phyloP scores from a whole-genome alignment of 2,329 filamentous ascomycete species.

The Apiospora hydei region DNA sequence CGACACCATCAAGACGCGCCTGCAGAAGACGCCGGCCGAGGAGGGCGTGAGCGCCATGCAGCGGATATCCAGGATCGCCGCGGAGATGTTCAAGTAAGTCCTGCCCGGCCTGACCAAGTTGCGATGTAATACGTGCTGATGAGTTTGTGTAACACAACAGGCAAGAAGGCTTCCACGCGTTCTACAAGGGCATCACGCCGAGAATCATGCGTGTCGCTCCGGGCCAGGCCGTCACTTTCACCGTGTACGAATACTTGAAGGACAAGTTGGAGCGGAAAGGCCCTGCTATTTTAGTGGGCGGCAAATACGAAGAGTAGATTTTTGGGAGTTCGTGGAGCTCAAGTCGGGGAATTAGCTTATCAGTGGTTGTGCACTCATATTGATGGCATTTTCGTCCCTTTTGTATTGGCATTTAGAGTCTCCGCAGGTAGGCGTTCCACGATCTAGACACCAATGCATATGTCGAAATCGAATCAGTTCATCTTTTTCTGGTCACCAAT shows the following conservation, averaged over 20 bases:
- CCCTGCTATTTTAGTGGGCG: slow-evolving; percentile 64
- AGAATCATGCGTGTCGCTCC: slow-evolving; percentile 97
- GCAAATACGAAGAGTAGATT: slow-evolving; percentile 71
- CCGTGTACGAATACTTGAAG: slow-evolving; percentile 81
- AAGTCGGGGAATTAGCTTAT: neutral
- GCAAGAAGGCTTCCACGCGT: slow-evolving; percentile 91
- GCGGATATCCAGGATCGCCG: slow-evolving; percentile 79
- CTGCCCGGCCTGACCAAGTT: neutral
- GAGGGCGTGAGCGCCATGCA: slow-evolving; percentile 81
- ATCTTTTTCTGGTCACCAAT: neutral
- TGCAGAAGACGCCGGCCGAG: slow-evolving; percentile 88
- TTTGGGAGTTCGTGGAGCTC: neutral
- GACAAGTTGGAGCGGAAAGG: slow-evolving; percentile 73
- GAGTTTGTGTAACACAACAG: slow-evolving; percentile 49
- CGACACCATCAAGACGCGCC: slow-evolving; percentile 96
- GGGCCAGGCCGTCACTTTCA: slow-evolving; percentile 82
- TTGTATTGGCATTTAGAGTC: slow-evolving; percentile 26
- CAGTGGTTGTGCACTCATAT: neutral
- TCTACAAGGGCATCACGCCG: slow-evolving; percentile 99
- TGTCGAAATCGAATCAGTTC: neutral
- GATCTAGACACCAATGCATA: slow-evolving; percentile 13
- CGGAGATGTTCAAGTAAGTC: slow-evolving; percentile 80
- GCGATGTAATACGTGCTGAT: neutral
- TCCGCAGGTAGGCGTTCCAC: slow-evolving; percentile 7
- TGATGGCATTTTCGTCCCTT: slow-evolving; percentile 25